Base-by-base conservation (phyloP, 2,329 filamentous ascomycete genomes). In the Beauveria caledonica region DNA sequence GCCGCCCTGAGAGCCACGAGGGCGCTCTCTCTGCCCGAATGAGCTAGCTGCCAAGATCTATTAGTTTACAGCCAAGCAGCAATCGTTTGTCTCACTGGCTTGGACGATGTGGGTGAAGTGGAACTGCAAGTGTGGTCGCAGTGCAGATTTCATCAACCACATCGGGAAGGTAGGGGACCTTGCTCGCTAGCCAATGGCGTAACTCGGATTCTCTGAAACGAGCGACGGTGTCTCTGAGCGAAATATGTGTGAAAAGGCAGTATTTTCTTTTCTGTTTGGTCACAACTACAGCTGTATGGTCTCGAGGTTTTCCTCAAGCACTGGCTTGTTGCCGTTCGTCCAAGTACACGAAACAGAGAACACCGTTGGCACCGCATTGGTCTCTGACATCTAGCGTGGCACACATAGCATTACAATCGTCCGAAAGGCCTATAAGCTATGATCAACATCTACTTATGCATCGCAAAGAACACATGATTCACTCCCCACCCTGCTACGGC, bases 101-200 rank as follows among this genome's bases (percentile, higher is more conserved):
- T 11, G 15, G 23, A 54, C 15, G 19, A 58, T 29, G 13, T 42
- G 39, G 6, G 5, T 39, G 7, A 40, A 19, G 39, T 52, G 57
- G 23, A 46, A 36, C 55, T n/a, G 27, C 15, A 27, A 21, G 40
- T 60, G 25, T 19, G 23, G 57, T 60, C 49, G 49, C 49, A 60
- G 46, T 60, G 57, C 57, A 60, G 57, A 53, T 53, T 59, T 46
- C 19, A 39, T 52, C 49, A 53, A 60, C 49, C 57, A 27, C 21
- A 60, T 60, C 57, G 57, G 57, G 57, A 60, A 60, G 57, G 57
- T 60, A 60, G 39, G 6, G 13, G 51, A 11, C 10, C 15, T 51
- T 27, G 19, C 17, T 23, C 39, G 29, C 39, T n/a, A 44, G 25
- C 42, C 57, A 60, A 52, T 53, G n/a, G 48, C 19, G 29, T 27